A percentile compares a stretch with the other conserved stretches of the same genome.
Conservation (phyloP, 345 rosid species). For the Boechera retrofracta region DNA sequence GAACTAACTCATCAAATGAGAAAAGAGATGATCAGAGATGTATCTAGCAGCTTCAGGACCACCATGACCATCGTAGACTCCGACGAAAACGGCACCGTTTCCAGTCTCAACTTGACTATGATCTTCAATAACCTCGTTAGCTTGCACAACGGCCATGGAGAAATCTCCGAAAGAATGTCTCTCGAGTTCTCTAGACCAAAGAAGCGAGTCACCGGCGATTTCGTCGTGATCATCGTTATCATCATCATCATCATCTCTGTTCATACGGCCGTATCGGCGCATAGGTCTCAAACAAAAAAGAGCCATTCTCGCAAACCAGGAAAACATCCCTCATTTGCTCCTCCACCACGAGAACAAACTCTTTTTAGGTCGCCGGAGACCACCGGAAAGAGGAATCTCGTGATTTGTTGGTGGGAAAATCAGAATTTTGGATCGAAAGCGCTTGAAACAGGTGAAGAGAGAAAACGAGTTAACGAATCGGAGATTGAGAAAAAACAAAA, state of each 20-base stretch:
- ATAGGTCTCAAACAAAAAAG: conserved; percentile 80
- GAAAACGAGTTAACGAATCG: conserved; percentile 31
- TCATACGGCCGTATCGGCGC: conserved; percentile 83
- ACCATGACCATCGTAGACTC: conserved; percentile 96
- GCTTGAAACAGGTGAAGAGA: conserved; percentile 27
- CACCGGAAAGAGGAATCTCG: conserved; percentile 27
- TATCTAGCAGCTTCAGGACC: conserved; percentile 92
- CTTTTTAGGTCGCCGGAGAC: conserved; percentile 37
- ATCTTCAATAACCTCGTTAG: conserved; percentile 86
- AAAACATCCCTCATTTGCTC: conserved; percentile 96
- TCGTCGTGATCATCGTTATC: conserved; percentile 39
- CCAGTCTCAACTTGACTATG: conserved; percentile 89
- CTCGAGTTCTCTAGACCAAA: conserved; percentile 87
- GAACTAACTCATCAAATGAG: conserved; percentile 70
- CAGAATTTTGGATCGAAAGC: conserved; percentile 41
- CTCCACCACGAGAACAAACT: conserved; percentile 20
- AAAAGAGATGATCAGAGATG: conserved; percentile 80
- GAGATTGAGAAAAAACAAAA: neutral
- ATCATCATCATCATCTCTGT: conserved; percentile 54
- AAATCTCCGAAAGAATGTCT: conserved; percentile 80
- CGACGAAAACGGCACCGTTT: conserved; percentile 68
- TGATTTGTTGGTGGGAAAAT: neutral
- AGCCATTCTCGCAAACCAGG: conserved; percentile 74
- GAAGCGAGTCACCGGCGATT: conserved; percentile 50
- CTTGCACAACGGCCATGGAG: conserved; percentile 86